phyloP scores from a whole-genome alignment of 495 filamentous ascomycete species.

The Venustampulla echinocandica region DNA sequence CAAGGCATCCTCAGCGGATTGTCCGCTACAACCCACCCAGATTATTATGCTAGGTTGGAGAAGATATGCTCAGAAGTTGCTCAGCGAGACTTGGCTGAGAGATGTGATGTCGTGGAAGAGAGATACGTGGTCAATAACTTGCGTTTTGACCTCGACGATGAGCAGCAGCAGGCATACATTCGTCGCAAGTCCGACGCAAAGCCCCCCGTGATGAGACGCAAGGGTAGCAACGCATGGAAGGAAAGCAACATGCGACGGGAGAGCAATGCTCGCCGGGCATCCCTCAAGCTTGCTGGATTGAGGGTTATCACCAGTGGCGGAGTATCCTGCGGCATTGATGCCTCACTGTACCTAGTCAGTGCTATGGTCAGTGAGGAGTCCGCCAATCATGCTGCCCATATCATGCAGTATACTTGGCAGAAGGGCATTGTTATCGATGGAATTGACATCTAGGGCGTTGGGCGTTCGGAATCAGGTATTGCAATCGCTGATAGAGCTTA shows the following conservation, averaged over 20 bases:
- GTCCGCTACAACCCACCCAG: slow-evolving; percentile 62
- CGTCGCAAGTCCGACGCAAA: slow-evolving; percentile 54
- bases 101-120: slow-evolving; percentile 66
- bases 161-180: slow-evolving; percentile 67
- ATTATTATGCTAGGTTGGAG: slow-evolving; percentile 55
- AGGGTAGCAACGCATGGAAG: slow-evolving; percentile 66
- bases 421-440: slow-evolving; percentile 63
- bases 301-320: slow-evolving; percentile 71
- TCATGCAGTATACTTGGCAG: slow-evolving; percentile 65
- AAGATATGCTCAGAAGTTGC: slow-evolving; percentile 58
- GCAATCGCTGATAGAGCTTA: slow-evolving; percentile 7
- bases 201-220: slow-evolving; percentile 54
- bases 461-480: slow-evolving; percentile 15
- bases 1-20: slow-evolving; percentile 63
- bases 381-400: slow-evolving; percentile 56
- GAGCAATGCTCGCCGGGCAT: slow-evolving; percentile 56
- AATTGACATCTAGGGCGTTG: slow-evolving; percentile 53
- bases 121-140: slow-evolving; percentile 76
- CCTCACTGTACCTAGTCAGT: slow-evolving; percentile 66
- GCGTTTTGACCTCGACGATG: slow-evolving; percentile 62
- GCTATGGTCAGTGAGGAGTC: slow-evolving; percentile 58
- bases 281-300: slow-evolving; percentile 58
- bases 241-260: slow-evolving; percentile 54
- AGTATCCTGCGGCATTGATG: slow-evolving; percentile 69
- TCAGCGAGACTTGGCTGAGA: slow-evolving; percentile 44